phyloP scores from a whole-genome alignment of 225 moss, liverwort and hornwort species.

The Asterella californica region DNA sequence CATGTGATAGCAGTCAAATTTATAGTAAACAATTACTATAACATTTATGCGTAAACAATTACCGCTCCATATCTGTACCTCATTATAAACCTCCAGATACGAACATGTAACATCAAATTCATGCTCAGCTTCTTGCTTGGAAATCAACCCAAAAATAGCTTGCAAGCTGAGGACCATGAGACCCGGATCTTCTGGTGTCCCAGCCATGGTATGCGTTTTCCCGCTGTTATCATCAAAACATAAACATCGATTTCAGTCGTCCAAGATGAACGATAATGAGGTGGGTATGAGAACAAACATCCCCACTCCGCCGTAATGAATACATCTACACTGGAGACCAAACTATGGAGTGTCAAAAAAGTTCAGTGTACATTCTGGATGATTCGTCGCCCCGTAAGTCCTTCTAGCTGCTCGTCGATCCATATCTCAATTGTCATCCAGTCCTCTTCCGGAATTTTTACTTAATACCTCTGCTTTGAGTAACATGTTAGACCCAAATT shows the following conservation, averaged over 20 bases:
- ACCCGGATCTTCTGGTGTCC: slow-evolving; percentile 80
- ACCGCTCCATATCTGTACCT: slow-evolving; percentile 53
- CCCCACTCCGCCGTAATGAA: neutral
- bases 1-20: neutral
- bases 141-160: slow-evolving; percentile 69
- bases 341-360: neutral
- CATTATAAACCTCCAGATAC: slow-evolving; percentile 84
- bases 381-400: neutral
- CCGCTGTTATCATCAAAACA: slow-evolving; percentile 45
- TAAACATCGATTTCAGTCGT: neutral
- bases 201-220: slow-evolving; percentile 90
- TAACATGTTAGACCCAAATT: neutral
- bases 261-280: neutral
- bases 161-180: slow-evolving; percentile 85
- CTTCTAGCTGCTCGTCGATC: neutral
- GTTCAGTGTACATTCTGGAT: neutral
- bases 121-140: slow-evolving; percentile 68
- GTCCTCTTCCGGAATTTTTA: neutral
- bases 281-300: neutral
- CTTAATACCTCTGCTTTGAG: neutral
- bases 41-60: neutral
- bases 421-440: neutral
- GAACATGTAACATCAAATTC: slow-evolving; percentile 87
- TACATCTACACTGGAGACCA: neutral
- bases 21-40: neutral